A percentile compares a stretch with the other conserved stretches of the same genome.
These are phyloP conservation scores for Aechmea fasciata DNA, from an alignment of 176 grass and related monocot genomes.

Conservation along the genomic window DNA sequence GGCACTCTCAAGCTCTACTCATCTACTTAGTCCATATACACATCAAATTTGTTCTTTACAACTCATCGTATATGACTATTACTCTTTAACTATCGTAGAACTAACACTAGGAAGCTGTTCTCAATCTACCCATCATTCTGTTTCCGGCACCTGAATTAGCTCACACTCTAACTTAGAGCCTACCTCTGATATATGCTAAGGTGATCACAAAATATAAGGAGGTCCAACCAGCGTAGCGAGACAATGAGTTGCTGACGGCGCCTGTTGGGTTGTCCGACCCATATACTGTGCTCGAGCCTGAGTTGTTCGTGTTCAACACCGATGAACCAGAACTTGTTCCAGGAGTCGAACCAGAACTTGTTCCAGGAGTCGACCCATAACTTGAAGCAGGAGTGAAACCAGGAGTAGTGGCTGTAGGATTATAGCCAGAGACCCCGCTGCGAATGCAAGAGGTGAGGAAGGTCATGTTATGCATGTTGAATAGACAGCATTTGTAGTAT, in stretches of 20 bases:
- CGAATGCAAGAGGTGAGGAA: slow-evolving; percentile 2
- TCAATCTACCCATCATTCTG: background rate
- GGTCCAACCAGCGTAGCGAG: slow-evolving; percentile 29
- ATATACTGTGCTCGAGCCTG: slow-evolving; percentile 39
- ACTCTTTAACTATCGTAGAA: background rate
- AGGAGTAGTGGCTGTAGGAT: slow-evolving; percentile 25
- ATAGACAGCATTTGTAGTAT: background rate
- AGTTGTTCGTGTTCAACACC: slow-evolving; percentile 55
- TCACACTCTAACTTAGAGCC: slow-evolving; percentile 18
- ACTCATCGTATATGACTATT: slow-evolving; percentile 4
- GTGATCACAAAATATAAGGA: slow-evolving; percentile 43
- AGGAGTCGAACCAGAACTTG: background rate
- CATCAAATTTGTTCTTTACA: background rate
- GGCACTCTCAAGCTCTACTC: slow-evolving; percentile 8
- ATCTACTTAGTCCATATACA: slow-evolving; percentile 13
- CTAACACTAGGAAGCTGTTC: slow-evolving; percentile 11
- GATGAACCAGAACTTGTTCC: slow-evolving; percentile 44
- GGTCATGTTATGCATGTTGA: background rate
- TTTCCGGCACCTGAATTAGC: background rate
- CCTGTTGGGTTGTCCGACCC: slow-evolving; percentile 37
- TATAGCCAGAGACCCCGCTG: slow-evolving; percentile 37
- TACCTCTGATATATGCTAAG: slow-evolving; percentile 38
- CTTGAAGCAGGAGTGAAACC: slow-evolving; percentile 11
- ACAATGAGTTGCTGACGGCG: slow-evolving; percentile 21
- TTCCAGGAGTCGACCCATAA: slow-evolving; percentile 13